Base-by-base conservation (phyloP, 305 asterid genomes). In the Vinca major region DNA sequence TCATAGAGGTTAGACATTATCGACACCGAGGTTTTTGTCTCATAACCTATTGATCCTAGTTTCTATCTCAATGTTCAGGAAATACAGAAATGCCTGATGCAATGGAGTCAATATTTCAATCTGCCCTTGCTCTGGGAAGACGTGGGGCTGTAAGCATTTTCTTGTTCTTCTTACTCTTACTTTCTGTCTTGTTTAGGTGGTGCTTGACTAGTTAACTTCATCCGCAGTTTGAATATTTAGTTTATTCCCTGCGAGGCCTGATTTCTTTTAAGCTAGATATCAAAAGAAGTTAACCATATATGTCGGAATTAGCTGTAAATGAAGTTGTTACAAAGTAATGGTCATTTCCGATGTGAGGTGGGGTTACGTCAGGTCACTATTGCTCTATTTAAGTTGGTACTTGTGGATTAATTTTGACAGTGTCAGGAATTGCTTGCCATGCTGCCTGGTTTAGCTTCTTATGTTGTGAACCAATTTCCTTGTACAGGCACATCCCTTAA, bases 11-110 rank as follows among this genome's bases (percentile, higher is more conserved):
- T 7, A 2, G 16, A 57, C 11, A 16, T 6, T 9, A 12, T 56
- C 8, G 3, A 50, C 16, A 14, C 9, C 11, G 26, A 58, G 19
- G 63, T 1, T 58, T 58, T 36, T 36, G 44, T 33, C 44, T 58
- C 2, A 1, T 13, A 58, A 14, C 47, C 64, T 60, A 14, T 6
- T 65, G 47, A 20, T 65, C 10, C 52, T 71, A 12, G 63, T 79
- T 82, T 74, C 45, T 37, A 7, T 37, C 47, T 37, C 45, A 40
- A 37, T 60, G 11, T 60, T 36, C 87, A 93, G 99, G 94, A 75
- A 85, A 79, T 55, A 69, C 66, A 70, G 95, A 90, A 83, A 86
- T 93, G 95, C 99, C 99, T 57, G 99, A 93, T 80, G 99, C 96
- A 57, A 85, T 93, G 95, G 99, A 93, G 75, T 72, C 84, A 63